Evolutionary conservation across 768 basidiomycete genomes (phyloP).

Genomic region (Megacollybia marginata): DNA sequence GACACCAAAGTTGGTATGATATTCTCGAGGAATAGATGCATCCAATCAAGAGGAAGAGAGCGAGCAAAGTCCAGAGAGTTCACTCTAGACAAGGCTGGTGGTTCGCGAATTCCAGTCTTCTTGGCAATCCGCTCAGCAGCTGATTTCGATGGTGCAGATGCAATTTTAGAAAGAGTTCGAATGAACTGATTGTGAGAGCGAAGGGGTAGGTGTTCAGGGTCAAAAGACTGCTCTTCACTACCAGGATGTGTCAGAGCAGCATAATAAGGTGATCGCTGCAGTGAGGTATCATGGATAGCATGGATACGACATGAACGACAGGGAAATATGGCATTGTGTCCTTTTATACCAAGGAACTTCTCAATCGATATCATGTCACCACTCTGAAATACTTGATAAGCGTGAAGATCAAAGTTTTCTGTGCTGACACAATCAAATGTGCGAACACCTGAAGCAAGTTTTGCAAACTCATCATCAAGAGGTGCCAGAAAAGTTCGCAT

Average conservation of each 20-base stretch:
- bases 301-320: conserved; percentile 29
- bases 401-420: conserved; percentile 7
- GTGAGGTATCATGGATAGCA: conserved; percentile 9
- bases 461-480: not conserved
- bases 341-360: conserved; percentile 26
- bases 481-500: not conserved
- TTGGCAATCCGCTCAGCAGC: conserved; percentile 10
- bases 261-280: conserved; percentile 13
- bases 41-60: conserved; percentile 28
- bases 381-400: conserved; percentile 18
- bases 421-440: not conserved
- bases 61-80: conserved; percentile 20
- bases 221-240: not conserved
- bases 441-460: not conserved
- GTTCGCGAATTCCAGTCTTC: conserved; percentile 20
- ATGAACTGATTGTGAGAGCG: conserved; percentile 13
- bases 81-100: conserved; percentile 18
- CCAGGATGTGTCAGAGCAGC: conserved; percentile 12
- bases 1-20: conserved; percentile 5
- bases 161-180: not conserved
- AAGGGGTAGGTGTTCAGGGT: conserved; percentile 13
- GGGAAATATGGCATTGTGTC: conserved; percentile 24
- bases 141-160: conserved; percentile 1
- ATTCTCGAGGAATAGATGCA: too few relatives aligned
- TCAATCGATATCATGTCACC: conserved; percentile 27